Conservation (phyloP, 345 rosid species). For the Salix brachista region DNA sequence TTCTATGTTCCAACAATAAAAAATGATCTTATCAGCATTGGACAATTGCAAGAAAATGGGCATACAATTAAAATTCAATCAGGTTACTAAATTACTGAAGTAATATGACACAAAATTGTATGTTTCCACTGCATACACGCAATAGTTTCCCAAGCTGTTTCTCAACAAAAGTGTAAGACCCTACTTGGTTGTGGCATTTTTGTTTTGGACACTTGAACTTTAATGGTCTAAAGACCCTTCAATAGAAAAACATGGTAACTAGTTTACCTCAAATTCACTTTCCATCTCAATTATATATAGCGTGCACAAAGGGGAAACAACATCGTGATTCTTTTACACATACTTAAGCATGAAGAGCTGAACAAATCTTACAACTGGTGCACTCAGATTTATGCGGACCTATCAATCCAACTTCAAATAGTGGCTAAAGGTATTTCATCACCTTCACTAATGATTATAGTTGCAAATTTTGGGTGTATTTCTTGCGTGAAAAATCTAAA, state of each 20-base stretch:
- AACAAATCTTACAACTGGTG: not conserved
- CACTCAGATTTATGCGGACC: not conserved
- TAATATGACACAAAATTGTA: too few species aligned
- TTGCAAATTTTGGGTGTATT: not conserved
- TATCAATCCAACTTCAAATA: too few species aligned
- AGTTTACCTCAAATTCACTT: not conserved
- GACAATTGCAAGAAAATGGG: too few species aligned
- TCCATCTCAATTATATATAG: not conserved
- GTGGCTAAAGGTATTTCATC: not conserved
- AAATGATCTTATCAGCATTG: too few species aligned
- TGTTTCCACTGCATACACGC: too few species aligned
- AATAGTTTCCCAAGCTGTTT: too few species aligned
- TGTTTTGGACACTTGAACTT: too few species aligned
- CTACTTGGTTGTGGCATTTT: too few species aligned
- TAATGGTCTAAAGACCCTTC: not conserved
- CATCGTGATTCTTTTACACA: slow-evolving; percentile 2
- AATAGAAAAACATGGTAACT: not conserved
- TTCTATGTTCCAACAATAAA: too few species aligned
- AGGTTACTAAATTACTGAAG: too few species aligned
- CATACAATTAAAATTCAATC: too few species aligned
- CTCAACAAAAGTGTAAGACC: too few species aligned
- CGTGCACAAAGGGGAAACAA: not conserved
- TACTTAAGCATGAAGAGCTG: not conserved
- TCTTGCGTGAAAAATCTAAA: not conserved
- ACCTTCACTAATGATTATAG: not conserved